Percentiles rank a stretch among this genome's conserved stretches.
These are phyloP conservation scores for Ophiobolus disseminans DNA, from an alignment of 2,329 filamentous ascomycete genomes.

Conservation along the genomic window DNA sequence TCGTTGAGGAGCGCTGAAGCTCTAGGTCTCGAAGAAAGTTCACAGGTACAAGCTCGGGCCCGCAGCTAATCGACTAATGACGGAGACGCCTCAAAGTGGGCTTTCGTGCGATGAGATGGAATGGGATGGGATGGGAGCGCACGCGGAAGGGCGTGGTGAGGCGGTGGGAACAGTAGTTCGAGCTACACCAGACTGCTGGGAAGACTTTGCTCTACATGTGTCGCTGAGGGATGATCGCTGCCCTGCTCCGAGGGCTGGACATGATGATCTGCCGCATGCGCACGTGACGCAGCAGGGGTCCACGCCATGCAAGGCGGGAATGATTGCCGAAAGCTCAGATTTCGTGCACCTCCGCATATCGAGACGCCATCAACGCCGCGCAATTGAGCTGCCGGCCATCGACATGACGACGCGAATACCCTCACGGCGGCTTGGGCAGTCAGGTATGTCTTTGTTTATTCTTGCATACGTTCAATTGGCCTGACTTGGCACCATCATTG, in stretches of 20 bases:
- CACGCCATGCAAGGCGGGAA: neutral
- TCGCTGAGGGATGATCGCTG: slow-evolving; percentile 18
- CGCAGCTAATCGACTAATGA: slow-evolving; percentile 32
- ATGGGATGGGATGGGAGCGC: slow-evolving; percentile 9
- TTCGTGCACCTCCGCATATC: slow-evolving; percentile 16
- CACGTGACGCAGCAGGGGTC: slow-evolving; percentile 5
- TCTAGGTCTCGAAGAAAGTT: slow-evolving; percentile 31
- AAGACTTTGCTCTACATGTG: slow-evolving; percentile 13
- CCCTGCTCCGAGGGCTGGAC: slow-evolving; percentile 4
- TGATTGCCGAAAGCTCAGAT: slow-evolving; percentile 19
- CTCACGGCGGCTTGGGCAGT: slow-evolving; percentile 65
- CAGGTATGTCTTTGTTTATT: slow-evolving; percentile 58
- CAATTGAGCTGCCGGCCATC: slow-evolving; percentile 35
- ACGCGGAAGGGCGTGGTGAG: neutral
- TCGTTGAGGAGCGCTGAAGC: slow-evolving; percentile 13
- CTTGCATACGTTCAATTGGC: neutral
- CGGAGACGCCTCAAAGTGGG: slow-evolving; percentile 20
- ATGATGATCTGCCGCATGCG: slow-evolving; percentile 17
- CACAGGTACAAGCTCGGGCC: slow-evolving; percentile 30
- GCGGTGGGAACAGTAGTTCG: neutral
- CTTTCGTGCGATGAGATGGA: slow-evolving; percentile 9
- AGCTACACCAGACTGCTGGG: slow-evolving; percentile 7
- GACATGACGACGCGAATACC: slow-evolving; percentile 72
- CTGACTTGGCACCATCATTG: neutral
- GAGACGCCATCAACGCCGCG: slow-evolving; percentile 25